Evolutionary conservation across 208 protist genomes (phyloP).

Genomic region (Leptomonas seymouri): DNA sequence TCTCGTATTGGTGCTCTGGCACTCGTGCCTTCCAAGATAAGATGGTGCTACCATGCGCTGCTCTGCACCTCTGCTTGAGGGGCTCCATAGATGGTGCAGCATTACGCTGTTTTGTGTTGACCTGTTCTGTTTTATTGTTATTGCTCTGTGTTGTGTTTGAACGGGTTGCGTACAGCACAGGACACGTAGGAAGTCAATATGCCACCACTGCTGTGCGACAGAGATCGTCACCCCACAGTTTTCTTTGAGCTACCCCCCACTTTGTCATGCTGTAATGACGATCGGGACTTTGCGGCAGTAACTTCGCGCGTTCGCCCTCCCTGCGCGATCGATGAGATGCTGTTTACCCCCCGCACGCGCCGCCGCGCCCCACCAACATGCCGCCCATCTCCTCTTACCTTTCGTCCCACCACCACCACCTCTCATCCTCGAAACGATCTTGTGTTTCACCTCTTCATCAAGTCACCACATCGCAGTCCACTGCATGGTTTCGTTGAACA

Average conservation of each 20-base stretch:
- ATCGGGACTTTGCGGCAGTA: too few species aligned
- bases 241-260: neutral
- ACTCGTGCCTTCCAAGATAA: too few species aligned
- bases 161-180: too few species aligned
- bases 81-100: neutral
- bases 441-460: neutral
- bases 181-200: neutral
- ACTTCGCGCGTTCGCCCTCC: too few species aligned
- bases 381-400: neutral
- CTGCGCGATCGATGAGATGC: too few species aligned
- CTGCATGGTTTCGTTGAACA: neutral
- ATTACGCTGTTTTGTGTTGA: neutral
- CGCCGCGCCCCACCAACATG: neutral
- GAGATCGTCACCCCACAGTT: too few species aligned
- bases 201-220: neutral
- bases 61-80: neutral
- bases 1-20: neutral
- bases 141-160: too few species aligned
- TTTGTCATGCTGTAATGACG: neutral
- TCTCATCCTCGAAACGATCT: constrained; percentile 4
- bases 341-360: too few species aligned
- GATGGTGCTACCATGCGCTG: too few species aligned
- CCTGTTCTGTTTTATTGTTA: neutral
- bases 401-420: neutral
- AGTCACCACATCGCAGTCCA: neutral